Base-by-base conservation (phyloP, 176 grass and related monocot genomes). In the Aechmea fasciata region DNA sequence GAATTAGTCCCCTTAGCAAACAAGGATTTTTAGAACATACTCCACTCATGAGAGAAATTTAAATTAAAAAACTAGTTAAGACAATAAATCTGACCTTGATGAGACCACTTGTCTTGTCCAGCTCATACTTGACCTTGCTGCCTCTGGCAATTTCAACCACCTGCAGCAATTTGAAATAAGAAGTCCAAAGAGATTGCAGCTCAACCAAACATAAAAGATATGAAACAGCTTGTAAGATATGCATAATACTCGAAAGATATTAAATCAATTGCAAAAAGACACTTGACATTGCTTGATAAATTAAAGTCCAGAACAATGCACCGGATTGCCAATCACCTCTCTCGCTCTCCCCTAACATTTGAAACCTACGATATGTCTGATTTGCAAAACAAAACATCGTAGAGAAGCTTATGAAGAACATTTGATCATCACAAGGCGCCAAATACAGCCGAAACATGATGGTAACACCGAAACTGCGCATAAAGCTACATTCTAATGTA, bases 91-190 rank as follows among this genome's bases (percentile, higher is more conserved):
- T 69, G 62, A 97, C 93, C 89, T 97, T 97, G 73, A 97, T 97
- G 51, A 97, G 89, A 64, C 93, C 89, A 74, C 63, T 89, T 26
- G 50, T 17, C 75, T 96, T 96, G 76, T 96, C 92, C 67, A 96
- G 64, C 49, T 96, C 92, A 78, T 96, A 89, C 75, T 96, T 96
- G 33, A 96, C 92, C 78, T 96, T 96, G 79, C 85, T 91, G 48
- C 92, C 92, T 71, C 92, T 96, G 50, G 88, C 74, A 82, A 96
- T 96, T 79, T 96, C 92, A 76, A 96, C 68, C 14, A 96, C 92
- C 92, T 96, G 78, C 13, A 75, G 48, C 28, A 76, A 67, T 67
- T 85, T 59, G 62, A 80, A 72, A 72, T 3, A 29, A 18, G 10
- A 64, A 17, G 10, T 73, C 0, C 3, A 6, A 61, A 7, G 2